These are phyloP conservation scores for Scenedesmus sp. DNA, from an alignment of 163 green algal genomes.

Conservation along the genomic window DNA sequence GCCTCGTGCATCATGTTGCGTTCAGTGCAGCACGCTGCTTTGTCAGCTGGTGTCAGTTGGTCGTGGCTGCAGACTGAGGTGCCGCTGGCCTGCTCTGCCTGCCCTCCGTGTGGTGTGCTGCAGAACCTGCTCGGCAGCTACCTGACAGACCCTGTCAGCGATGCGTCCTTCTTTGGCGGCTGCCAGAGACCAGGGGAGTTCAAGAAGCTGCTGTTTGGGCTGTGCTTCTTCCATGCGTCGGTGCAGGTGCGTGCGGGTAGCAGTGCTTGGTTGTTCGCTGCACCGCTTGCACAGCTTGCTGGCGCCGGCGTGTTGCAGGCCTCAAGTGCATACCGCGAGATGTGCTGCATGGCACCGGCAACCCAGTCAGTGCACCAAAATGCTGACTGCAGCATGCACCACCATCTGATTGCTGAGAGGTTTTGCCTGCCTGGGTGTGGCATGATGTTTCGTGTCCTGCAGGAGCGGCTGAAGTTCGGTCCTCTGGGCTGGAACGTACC, in stretches of 20 bases:
- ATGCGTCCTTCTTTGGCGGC: conserved; percentile 81
- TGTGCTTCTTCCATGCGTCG: conserved; percentile 88
- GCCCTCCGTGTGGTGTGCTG: neutral
- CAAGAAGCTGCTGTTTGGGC: conserved; percentile 84
- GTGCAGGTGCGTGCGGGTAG: conserved; percentile 61
- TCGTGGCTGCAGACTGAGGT: neutral
- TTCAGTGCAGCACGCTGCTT: no score
- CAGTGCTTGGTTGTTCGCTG: neutral
- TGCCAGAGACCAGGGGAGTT: conserved; percentile 81
- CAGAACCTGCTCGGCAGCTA: conserved; percentile 82
- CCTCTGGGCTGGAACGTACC: conserved; percentile 86
- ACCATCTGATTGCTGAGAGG: no score
- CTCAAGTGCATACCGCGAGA: neutral
- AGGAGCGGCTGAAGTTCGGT: conserved; percentile 84
- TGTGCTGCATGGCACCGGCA: neutral
- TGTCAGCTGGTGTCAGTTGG: no score
- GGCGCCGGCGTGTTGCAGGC: neutral
- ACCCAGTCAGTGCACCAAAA: neutral
- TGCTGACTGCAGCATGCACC: no score
- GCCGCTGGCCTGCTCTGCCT: neutral
- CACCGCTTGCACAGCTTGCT: neutral
- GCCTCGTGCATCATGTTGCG: no score
- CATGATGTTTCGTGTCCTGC: neutral
- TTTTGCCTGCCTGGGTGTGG: neutral
- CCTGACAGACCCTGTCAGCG: conserved; percentile 77